Evolutionary conservation across 2,329 filamentous ascomycete species (phyloP), one percentile per base, ranked within the genome.

Genomic region (Escovopsis sp.): DNA sequence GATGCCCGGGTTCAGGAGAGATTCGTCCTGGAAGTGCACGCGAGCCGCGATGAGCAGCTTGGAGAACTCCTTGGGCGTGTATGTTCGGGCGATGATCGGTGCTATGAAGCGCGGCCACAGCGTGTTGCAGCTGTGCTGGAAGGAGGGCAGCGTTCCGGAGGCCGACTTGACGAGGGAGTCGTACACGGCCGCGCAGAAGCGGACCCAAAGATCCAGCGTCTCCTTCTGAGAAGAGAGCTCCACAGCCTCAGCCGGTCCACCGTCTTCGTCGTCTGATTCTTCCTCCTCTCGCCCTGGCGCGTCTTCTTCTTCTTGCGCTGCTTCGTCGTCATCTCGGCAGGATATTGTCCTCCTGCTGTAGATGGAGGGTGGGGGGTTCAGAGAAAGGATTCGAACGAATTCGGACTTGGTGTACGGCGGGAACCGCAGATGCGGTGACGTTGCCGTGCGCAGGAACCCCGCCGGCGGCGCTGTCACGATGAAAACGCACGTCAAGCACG

Each of bases 81-180:
- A 76, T 8, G 79, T 77, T n/a, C 80, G 80, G 2, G 76, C 72
- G 1, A 77, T 57, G 17, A 96, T 70, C 0, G 88, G 88, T 6
- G 73, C 70, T 1, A 83, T 77, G 55, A 98, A 96, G 4, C 76
- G 71, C 10, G 79, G 76, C 90, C 90, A 98, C 15, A 96, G 68
- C 30, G 76, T 72, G 33, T 72, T 57, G 49, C 81, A 86, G 34
- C 79, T 72, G 26, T 72, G 69, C 4, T 65, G 67, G 45, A 94
- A 86, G 10, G 72, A 71, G 1, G 79, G 68, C 12, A 96, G 66
- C 27, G 88, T 86, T 34, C 86, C 76, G 1, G 80, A 80, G 3
- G 85, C 85, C 32, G 84, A 76, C 43, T 79, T 83, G 33, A 79
- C 75, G 11, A 96, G 66, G 1, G 87, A 76, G 52, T 98, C 90